Evolutionary conservation across 805 yeast genomes (phyloP), one percentile per base, ranked within the genome.

Genomic region (Wickerhamomyces rabaulensis): DNA sequence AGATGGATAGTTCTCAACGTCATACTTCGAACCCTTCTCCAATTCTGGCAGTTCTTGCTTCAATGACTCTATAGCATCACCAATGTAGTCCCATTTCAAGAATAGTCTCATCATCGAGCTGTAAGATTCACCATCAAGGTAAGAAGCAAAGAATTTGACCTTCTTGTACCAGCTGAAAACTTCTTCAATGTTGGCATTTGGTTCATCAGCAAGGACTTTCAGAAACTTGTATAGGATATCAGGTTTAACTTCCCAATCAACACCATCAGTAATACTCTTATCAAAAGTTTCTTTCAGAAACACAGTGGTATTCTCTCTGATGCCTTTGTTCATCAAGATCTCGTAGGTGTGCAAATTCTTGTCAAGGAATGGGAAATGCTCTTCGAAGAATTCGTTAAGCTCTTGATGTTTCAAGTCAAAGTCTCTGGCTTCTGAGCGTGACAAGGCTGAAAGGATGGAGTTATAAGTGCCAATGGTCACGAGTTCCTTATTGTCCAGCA

Each of bases 61-160:
- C 52, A 78, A 63, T 3, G 75, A 65, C 23, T 63, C 66, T 16
- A 69, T 64, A 1, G 71, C 72, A 50, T 74, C 79, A 9, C 65
- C 68, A 16, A 68, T 53, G 42, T 60, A 65, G 10, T 68, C 65
- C 6, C 60, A 57, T 9, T 59, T 50, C 37, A 78, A 44, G 37
- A 74, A 62, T 50, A 64, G 57, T 16, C 52, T 54, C 43, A 70
- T 58, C 56, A 78, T 56, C 1, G 71, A 67, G 13, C 62, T 59
- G 41, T 74, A 64, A 0, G 78, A 64, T 1, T 55, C 59, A 13
- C 70, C 62, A 40, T 71, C 68, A 8, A 78, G 53, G 8, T 54
- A 56, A 15, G 61, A 60, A 7, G 70, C 69, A 49, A 67, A 73
- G n/a, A 61, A 58, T 45, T 73, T 66, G 31, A 78, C 65, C 37